phyloP scores from a whole-genome alignment of 2,329 filamentous ascomycete species.

The Cadophora luteo-olivacea region DNA sequence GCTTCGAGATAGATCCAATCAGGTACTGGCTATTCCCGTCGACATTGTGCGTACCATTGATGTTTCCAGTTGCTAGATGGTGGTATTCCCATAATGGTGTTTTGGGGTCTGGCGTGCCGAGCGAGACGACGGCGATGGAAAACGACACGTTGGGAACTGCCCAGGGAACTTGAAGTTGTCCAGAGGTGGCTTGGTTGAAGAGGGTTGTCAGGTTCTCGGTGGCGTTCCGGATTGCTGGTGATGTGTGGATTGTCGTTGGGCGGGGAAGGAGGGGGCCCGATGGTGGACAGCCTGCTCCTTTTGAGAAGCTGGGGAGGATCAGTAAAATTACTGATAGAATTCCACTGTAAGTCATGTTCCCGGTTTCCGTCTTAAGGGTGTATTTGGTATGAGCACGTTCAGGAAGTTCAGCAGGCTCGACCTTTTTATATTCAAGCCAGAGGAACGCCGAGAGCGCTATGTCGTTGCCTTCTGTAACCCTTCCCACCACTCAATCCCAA shows the following conservation, averaged over 20 bases:
- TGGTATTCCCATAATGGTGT: constrained; percentile 19
- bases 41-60: constrained; percentile 10
- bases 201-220: background rate
- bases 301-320: background rate
- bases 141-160: constrained; percentile 11
- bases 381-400: no score
- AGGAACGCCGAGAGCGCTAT: background rate
- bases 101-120: background rate
- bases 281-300: constrained; percentile 8
- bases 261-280: constrained; percentile 8
- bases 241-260: constrained; percentile 10
- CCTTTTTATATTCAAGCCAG: no score
- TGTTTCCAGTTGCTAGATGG: constrained; percentile 4
- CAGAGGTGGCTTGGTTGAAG: background rate
- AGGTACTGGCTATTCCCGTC: constrained; percentile 19
- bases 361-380: no score
- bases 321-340: background rate
- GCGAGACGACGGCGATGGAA: constrained; percentile 17
- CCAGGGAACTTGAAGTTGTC: constrained; percentile 2
- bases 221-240: background rate
- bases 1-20: constrained; percentile 14
- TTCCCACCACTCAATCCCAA: background rate
- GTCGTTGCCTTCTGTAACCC: background rate
- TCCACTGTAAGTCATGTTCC: background rate
- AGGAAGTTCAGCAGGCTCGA: no score